Evolutionary conservation across 345 rosid genomes (phyloP).

Genomic region (Clausena lansium): DNA sequence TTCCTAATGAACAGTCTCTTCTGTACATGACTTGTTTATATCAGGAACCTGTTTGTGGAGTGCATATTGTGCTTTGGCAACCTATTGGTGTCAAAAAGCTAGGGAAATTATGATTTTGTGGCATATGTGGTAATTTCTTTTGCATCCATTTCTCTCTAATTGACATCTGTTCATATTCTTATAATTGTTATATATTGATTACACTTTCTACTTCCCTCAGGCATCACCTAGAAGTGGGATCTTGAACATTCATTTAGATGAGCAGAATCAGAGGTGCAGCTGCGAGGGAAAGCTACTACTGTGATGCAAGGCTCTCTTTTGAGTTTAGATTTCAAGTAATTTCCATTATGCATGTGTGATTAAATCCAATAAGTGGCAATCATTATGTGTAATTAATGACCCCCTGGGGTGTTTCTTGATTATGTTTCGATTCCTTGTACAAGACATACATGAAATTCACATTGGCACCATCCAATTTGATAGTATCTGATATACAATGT

Average conservation of each 20-base stretch:
- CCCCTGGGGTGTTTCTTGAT: neutral
- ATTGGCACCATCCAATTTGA: neutral
- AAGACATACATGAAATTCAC: neutral
- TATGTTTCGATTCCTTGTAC: neutral
- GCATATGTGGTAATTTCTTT: conserved; percentile 56
- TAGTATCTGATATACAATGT: too few species aligned
- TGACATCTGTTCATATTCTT: neutral
- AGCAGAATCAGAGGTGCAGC: conserved; percentile 52
- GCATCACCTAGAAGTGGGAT: conserved; percentile 73
- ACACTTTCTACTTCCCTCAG: conserved; percentile 21
- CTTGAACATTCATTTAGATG: conserved; percentile 47
- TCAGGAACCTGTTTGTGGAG: conserved; percentile 82
- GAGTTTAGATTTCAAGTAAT: conserved; percentile 30
- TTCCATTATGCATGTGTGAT: neutral
- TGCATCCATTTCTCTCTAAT: neutral
- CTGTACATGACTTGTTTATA: conserved; percentile 1
- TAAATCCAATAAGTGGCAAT: neutral
- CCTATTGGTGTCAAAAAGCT: conserved; percentile 70
- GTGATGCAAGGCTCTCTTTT: conserved; percentile 67
- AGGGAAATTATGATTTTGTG: conserved; percentile 50
- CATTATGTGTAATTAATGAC: neutral
- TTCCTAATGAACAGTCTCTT: neutral
- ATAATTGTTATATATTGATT: neutral
- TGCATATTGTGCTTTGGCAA: conserved; percentile 74
- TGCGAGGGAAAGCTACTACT: conserved; percentile 62